Percentiles rank a stretch among this genome's conserved stretches.
Conservation (phyloP, 768 basidiomycete species). For the Panellus pusillus region DNA sequence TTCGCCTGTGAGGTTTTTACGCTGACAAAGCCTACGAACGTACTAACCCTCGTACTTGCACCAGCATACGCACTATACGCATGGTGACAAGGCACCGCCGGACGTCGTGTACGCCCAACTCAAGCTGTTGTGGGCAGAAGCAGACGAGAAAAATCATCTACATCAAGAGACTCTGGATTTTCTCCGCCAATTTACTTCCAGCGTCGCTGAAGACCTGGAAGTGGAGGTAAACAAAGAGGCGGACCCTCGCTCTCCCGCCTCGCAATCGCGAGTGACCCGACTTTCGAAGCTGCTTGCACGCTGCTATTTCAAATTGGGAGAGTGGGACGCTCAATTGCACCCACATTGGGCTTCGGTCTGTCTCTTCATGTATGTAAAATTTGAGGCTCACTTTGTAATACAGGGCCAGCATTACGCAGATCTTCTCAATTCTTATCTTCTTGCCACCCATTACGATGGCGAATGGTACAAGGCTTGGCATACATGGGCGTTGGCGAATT, state of each 20-base stretch:
- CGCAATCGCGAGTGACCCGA: conserved; percentile 60
- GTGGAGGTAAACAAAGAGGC: conserved; percentile 52
- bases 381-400: conserved; percentile 14
- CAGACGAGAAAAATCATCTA: conserved; percentile 40
- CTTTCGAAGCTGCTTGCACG: conserved; percentile 87
- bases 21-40: conserved; percentile 20
- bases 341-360: conserved; percentile 80
- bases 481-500: conserved; percentile 96
- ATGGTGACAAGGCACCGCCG: conserved; percentile 72
- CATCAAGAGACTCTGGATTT: conserved; percentile 74
- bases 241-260: conserved; percentile 47
- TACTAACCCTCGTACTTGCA: conserved; percentile 36
- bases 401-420: conserved; percentile 73
- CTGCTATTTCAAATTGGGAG: conserved; percentile 94
- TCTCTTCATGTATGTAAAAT: conserved; percentile 6
- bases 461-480: conserved; percentile 99
- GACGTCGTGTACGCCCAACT: conserved; percentile 95
- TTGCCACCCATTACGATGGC: conserved; percentile 89
- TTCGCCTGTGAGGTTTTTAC: conserved; percentile 64
- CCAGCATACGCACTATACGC: conserved; percentile 37
- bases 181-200: conserved; percentile 79
- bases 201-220: conserved; percentile 73
- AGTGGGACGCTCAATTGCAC: conserved; percentile 86
- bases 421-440: conserved; percentile 80
- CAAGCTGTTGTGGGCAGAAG: conserved; percentile 94